A percentile compares a stretch with the other conserved stretches of the same genome.
Conservation (phyloP, 495 filamentous ascomycete genomes). For the Thermothielavioides terrestris region DNA sequence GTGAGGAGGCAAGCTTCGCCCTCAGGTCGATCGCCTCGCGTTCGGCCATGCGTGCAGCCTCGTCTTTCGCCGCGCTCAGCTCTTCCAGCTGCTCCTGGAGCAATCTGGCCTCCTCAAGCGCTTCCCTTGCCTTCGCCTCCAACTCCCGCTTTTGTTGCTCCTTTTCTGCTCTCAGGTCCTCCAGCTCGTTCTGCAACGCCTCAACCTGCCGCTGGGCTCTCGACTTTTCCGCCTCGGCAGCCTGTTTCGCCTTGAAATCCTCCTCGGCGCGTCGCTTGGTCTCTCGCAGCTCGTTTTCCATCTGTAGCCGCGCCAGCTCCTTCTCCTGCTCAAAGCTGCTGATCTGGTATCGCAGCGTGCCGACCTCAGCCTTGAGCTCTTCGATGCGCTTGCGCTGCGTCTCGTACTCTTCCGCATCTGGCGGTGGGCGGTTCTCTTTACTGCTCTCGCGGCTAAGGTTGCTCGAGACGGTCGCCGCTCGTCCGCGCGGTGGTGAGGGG, state of each 20-base stretch:
- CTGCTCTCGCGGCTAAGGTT: conserved; percentile 34
- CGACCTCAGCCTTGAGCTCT: conserved; percentile 48
- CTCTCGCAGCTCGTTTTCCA: conserved; percentile 76
- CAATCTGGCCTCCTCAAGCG: conserved; percentile 62
- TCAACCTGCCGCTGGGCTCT: conserved; percentile 66
- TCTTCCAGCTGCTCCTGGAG: conserved; percentile 76
- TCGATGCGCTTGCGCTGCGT: conserved; percentile 41
- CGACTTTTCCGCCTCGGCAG: conserved; percentile 57
- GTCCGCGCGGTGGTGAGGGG: conserved; percentile 27
- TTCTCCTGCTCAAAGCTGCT: conserved; percentile 76
- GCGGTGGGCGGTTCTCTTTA: conserved; percentile 41
- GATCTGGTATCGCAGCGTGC: conserved; percentile 45
- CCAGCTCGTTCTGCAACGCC: conserved; percentile 57
- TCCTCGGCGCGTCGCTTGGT: conserved; percentile 66
- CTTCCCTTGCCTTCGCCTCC: conserved; percentile 60
- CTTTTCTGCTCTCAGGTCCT: conserved; percentile 45
- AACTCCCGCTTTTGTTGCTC: conserved; percentile 52
- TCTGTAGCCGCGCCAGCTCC: conserved; percentile 62
- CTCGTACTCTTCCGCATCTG: conserved; percentile 44
- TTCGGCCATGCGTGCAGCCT: conserved; percentile 60
- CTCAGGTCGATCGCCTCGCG: conserved; percentile 64
- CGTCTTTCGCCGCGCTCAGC: conserved; percentile 56
- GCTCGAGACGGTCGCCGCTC: conserved; percentile 18
- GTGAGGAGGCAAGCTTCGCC: conserved; percentile 56
- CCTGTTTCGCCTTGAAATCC: conserved; percentile 75